A percentile compares a stretch with the other conserved stretches of the same genome.
These are phyloP conservation scores for Alternaria sp. DNA, from an alignment of 2,329 filamentous ascomycete genomes.

Conservation along the genomic window DNA sequence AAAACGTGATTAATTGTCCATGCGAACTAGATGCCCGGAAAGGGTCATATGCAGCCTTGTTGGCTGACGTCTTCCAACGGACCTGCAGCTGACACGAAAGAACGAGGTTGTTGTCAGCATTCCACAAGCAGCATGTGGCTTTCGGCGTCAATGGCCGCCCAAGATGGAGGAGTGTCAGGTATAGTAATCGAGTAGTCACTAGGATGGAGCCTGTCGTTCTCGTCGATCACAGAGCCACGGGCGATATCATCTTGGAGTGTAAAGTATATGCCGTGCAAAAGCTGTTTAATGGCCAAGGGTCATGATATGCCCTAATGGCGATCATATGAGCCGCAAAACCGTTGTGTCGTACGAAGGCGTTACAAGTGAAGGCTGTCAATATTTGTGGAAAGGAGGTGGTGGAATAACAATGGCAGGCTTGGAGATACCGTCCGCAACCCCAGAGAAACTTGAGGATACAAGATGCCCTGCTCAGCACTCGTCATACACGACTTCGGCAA, in stretches of 20 bases:
- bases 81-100: slow-evolving; percentile 40
- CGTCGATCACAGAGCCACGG: not conserved
- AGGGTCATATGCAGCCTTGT: slow-evolving; percentile 7
- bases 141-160: slow-evolving; percentile 9
- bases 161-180: not conserved
- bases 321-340: slow-evolving; percentile 20
- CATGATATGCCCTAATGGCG: slow-evolving; percentile 6
- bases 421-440: not conserved
- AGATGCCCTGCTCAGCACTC: not conserved
- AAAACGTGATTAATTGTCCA: slow-evolving; percentile 31
- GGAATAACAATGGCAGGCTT: not conserved
- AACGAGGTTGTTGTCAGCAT: slow-evolving; percentile 20
- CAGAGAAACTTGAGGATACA: not conserved
- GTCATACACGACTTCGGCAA: not conserved
- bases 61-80: slow-evolving; percentile 21
- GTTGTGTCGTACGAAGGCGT: not conserved
- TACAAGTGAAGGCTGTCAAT: not conserved
- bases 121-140: slow-evolving; percentile 16
- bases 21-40: slow-evolving; percentile 25
- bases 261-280: slow-evolving; percentile 15
- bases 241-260: not conserved
- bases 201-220: not conserved
- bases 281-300: slow-evolving; percentile 11
- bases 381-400: not conserved
- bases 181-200: not conserved